Conservation (phyloP, 768 basidiomycete species). For the Mycena haematopus region DNA sequence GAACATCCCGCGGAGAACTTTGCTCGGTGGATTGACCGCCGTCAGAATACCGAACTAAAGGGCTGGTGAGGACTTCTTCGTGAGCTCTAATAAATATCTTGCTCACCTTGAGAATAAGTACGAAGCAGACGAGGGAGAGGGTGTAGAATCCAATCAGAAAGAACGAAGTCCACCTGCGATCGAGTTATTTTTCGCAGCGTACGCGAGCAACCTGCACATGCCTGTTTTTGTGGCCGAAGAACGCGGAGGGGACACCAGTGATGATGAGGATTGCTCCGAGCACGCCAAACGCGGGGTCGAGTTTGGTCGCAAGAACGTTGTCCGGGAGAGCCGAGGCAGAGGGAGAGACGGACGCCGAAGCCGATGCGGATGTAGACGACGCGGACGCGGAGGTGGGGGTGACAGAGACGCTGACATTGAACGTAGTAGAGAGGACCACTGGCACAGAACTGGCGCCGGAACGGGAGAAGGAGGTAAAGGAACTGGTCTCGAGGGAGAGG, state of each 20-base stretch:
- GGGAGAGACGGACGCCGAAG: constrained; percentile 46
- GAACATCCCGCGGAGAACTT: constrained; percentile 87
- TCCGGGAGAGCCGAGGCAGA: constrained; percentile 49
- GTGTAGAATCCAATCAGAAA: constrained; percentile 94
- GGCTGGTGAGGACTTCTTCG: not conserved
- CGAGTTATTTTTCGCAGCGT: constrained; percentile 4
- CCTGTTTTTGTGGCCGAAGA: constrained; percentile 96
- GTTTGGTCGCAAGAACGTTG: constrained; percentile 61
- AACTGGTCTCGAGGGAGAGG: constrained; percentile 61
- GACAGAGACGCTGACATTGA: constrained; percentile 63
- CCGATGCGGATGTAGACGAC: constrained; percentile 30
- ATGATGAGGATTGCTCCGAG: constrained; percentile 88
- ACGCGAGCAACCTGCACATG: constrained; percentile 32
- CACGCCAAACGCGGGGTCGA: constrained; percentile 90
- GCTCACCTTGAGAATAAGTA: constrained; percentile 73
- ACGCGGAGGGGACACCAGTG: constrained; percentile 88
- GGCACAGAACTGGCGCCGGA: constrained; percentile 57
- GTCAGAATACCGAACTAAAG: constrained; percentile 75
- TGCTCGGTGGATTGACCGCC: constrained; percentile 81
- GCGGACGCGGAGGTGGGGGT: constrained; percentile 49
- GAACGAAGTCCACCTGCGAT: constrained; percentile 77
- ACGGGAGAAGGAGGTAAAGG: constrained; percentile 53
- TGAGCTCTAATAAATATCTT: not conserved
- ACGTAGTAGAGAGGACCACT: constrained; percentile 62
- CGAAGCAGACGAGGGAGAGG: constrained; percentile 82